Base-by-base conservation (phyloP, 2,329 filamentous ascomycete genomes). In the Curvularia verruculosa region DNA sequence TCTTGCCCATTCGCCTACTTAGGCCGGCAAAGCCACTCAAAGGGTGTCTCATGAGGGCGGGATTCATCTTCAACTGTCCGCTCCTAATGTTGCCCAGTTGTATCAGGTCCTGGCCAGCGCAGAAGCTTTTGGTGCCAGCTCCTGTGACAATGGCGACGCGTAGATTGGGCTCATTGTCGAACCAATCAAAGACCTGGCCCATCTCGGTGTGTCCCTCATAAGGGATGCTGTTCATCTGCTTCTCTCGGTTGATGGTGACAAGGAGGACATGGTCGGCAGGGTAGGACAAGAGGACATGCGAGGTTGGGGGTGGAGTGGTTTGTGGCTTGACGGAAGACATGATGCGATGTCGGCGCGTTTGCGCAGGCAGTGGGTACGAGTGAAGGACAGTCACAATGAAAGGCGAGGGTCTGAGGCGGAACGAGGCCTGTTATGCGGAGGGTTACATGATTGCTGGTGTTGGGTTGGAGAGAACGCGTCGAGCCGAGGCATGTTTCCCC, bases 1-100 rank as follows among this genome's bases (percentile, higher is more conserved):
- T 87, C 76, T 85, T 86, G 0, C 86, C 86, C 12, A 73, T 72
- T 12, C 86, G 77, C 39, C 82, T 77, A 39, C 82, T 84, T 13
- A 89, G 68, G 0, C 84, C 86, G 36, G 77, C 81, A 66, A 86
- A 85, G 0, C 85, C 85, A 56, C 70, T 71, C 1, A 76, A 53
- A 1, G 82, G 82, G 59, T 81, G 80, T 44, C 69, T 67, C 65
- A 69, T 60, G 44, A 69, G 49, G 1, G 61, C 68, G 1, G 69
- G 65, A 34, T 61, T 66, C 50, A 61, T 49, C 36, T 72, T 68
- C 6, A 68, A 51, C 53, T 67, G 54, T 9, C 66, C 69, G 3
- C 58, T 61, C 28, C 69, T 59, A 5, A 76, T 71, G 58, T 70
- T 73, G 1, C 72, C 74, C 36, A 75, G 47, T 55, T 76, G 84